A percentile compares a stretch with the other conserved stretches of the same genome.
phyloP scores from a whole-genome alignment of 441 rosid genomes.

The Isatis lusitanica region DNA sequence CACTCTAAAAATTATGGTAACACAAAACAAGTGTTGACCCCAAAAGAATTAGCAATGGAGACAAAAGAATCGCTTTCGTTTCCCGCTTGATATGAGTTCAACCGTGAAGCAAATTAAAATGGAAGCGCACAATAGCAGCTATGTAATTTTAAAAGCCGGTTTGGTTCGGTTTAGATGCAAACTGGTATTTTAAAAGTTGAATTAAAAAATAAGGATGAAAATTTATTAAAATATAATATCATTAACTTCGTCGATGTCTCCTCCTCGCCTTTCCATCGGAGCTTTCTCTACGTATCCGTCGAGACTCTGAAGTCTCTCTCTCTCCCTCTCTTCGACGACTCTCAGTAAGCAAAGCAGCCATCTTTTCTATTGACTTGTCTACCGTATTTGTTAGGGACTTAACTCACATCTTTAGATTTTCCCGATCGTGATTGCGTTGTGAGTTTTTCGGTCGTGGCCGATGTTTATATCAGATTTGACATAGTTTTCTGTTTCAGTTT shows the following conservation, averaged over 20 bases:
- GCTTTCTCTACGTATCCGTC: not conserved
- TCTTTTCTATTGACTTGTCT: not conserved
- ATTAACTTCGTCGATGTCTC: not conserved
- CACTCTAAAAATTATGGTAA: too few species aligned
- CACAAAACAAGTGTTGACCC: too few species aligned
- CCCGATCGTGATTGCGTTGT: not conserved
- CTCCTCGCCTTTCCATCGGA: not conserved
- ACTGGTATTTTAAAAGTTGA: not conserved
- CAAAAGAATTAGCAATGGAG: too few species aligned
- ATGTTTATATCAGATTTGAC: not conserved
- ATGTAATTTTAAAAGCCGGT: not conserved
- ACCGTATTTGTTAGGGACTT: not conserved
- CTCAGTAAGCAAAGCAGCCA: not conserved
- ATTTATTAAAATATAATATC: not conserved
- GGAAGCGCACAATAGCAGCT: too few species aligned
- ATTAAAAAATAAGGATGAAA: not conserved
- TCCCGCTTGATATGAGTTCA: too few species aligned
- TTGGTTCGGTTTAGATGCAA: conserved; percentile 1
- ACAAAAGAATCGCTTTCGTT: too few species aligned
- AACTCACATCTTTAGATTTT: not conserved
- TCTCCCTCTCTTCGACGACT: not conserved
- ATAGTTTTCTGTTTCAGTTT: not conserved
- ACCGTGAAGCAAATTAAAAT: too few species aligned
- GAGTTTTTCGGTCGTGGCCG: not conserved
- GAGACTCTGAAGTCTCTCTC: not conserved